Evolutionary conservation across 164 flowering plant genomes (phyloP).

Genomic region (Warburgia ugandensis): DNA sequence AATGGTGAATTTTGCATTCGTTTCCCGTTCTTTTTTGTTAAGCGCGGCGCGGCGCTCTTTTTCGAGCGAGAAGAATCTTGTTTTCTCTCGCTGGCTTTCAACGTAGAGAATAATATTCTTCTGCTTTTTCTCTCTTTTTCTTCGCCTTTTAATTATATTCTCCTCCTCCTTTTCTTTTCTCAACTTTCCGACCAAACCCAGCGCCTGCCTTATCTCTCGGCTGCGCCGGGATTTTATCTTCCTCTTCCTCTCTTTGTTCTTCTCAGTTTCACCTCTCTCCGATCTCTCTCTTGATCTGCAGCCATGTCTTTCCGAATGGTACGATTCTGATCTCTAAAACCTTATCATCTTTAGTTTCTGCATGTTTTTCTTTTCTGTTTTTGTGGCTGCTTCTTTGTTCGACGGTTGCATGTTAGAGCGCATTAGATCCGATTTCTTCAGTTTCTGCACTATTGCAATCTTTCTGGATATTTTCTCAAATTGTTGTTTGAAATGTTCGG

Average conservation of each 20-base stretch:
- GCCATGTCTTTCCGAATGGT: constrained; percentile 33
- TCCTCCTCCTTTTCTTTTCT: neutral
- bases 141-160: neutral
- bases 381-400: neutral
- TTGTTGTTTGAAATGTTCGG: no score
- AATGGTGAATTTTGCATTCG: no score
- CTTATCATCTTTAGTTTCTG: neutral
- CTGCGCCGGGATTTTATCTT: neutral
- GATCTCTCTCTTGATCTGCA: constrained; percentile 6
- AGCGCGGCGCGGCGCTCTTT: no score
- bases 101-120: constrained; percentile 3
- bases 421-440: no score
- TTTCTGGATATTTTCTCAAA: no score
- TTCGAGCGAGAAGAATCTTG: no score
- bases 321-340: neutral
- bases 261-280: neutral
- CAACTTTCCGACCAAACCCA: constrained; percentile 5
- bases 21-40: no score
- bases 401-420: neutral
- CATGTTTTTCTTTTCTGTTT: neutral
- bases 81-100: no score
- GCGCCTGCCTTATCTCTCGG: neutral
- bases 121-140: neutral
- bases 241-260: neutral
- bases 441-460: no score